phyloP scores from a whole-genome alignment of 1,139 yeast species.

The Kazachstania sp. region DNA sequence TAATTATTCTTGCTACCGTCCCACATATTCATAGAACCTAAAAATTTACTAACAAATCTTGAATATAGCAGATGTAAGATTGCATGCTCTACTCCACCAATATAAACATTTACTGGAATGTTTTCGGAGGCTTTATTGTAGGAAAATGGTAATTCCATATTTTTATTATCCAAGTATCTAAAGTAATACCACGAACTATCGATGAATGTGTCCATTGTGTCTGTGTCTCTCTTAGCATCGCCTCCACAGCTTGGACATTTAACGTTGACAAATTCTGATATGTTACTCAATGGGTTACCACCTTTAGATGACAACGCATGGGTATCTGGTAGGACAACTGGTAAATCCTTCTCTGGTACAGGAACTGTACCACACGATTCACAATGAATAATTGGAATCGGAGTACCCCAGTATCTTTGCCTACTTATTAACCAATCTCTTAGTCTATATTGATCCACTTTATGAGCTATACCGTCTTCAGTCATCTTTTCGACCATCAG shows the following conservation, averaged over 20 bases:
- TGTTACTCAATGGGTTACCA: conserved; percentile 65
- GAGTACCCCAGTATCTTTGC: conserved; percentile 98
- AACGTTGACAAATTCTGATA: conserved; percentile 63
- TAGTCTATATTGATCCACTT: conserved; percentile 50
- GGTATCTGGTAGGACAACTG: conserved; percentile 66
- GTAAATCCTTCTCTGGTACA: conserved; percentile 78
- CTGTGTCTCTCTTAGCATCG: conserved; percentile 81
- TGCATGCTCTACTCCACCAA: conserved; percentile 97
- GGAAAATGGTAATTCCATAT: conserved; percentile 45
- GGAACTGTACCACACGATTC: conserved; percentile 77
- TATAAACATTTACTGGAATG: conserved; percentile 82
- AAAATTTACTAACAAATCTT: conserved; percentile 73
- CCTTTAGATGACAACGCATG: conserved; percentile 47
- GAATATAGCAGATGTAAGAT: conserved; percentile 81
- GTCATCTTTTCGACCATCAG: conserved; percentile 40
- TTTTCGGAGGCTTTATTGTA: conserved; percentile 42
- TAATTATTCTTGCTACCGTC: conserved; percentile 41
- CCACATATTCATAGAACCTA: conserved; percentile 57
- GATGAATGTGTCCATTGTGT: conserved; percentile 97
- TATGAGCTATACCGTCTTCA: conserved; percentile 36
- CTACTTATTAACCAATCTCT: conserved; percentile 93
- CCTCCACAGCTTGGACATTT: conserved; percentile 75
- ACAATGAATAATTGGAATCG: conserved; percentile 91
- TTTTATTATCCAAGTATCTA: conserved; percentile 70
- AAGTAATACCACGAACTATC: conserved; percentile 96